Conservation (phyloP, 352 stramenopile species). For the Globisporangium megalacanthum region DNA sequence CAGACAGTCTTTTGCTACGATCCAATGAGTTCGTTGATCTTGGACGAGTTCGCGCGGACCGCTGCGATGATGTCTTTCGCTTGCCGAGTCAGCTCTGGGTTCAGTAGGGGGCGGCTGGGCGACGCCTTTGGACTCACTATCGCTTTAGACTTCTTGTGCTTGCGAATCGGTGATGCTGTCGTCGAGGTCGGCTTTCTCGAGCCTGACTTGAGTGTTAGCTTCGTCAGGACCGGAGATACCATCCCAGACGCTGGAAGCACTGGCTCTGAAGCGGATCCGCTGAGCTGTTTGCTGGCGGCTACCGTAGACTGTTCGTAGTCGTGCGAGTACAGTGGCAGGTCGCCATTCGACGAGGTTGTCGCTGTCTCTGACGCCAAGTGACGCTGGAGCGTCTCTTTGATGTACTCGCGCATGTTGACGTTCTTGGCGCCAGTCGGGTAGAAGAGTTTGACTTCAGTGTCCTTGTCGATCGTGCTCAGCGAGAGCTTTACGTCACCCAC, state of each 20-base stretch:
- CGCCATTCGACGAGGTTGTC: slow-evolving; percentile 1
- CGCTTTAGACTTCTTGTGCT: slow-evolving; percentile 5
- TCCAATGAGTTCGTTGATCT: slow-evolving; percentile 72
- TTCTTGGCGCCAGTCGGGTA: slow-evolving; percentile 72
- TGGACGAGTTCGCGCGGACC: slow-evolving; percentile 61
- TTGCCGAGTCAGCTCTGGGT: slow-evolving; percentile 50
- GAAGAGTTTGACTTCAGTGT: slow-evolving; percentile 51
- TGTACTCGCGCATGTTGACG: slow-evolving; percentile 61
- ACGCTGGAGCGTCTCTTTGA: slow-evolving; percentile 52
- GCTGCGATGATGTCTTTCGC: slow-evolving; percentile 53
- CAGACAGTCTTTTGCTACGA: too few relatives aligned
- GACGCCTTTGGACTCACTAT: background rate
- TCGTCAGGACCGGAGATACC: background rate
- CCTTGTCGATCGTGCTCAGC: slow-evolving; percentile 25
- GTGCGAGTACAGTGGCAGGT: background rate
- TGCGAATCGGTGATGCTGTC: slow-evolving; percentile 12
- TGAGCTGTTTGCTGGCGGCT: slow-evolving; percentile 2
- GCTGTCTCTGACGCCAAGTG: slow-evolving; percentile 15
- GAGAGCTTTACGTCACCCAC: slow-evolving; percentile 13
- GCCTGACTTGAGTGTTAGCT: background rate
- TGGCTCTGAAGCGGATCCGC: slow-evolving; percentile 18
- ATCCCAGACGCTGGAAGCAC: slow-evolving; percentile 8
- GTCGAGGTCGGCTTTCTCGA: slow-evolving; percentile 12
- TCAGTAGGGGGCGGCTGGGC: slow-evolving; percentile 24
- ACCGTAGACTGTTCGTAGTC: background rate